Evolutionary conservation across 305 asterid species (phyloP).

Genomic region (Solanum hybrid): DNA sequence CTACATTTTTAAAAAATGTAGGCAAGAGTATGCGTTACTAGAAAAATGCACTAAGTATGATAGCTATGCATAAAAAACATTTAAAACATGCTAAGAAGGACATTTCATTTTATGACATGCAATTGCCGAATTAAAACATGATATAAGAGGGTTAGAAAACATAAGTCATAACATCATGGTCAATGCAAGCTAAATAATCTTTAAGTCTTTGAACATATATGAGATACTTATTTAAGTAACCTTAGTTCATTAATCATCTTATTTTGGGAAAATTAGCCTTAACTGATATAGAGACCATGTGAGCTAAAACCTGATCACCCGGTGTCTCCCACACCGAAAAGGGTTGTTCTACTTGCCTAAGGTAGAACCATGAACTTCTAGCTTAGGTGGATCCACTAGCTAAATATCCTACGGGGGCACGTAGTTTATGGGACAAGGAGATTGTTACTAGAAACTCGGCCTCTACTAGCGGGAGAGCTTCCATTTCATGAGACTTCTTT

Average conservation of each 20-base stretch:
- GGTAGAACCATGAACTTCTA: background rate
- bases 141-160: too few species aligned
- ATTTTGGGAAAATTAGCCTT: background rate
- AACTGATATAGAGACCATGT: background rate
- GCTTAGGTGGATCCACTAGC: background rate
- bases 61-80: background rate
- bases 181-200: background rate
- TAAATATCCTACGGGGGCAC: background rate
- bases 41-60: background rate
- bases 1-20: too few species aligned
- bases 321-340: background rate
- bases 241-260: background rate
- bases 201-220: background rate
- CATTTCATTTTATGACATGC: background rate
- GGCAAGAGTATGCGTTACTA: background rate
- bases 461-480: background rate
- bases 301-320: background rate
- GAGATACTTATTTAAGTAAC: background rate
- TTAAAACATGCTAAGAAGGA: background rate
- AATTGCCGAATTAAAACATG: background rate
- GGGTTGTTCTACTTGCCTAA: background rate
- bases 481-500: too few species aligned
- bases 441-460: background rate
- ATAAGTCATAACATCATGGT: background rate
- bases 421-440: background rate